Conservation (phyloP, 495 filamentous ascomycete species). For the Bombardia bombarda region DNA sequence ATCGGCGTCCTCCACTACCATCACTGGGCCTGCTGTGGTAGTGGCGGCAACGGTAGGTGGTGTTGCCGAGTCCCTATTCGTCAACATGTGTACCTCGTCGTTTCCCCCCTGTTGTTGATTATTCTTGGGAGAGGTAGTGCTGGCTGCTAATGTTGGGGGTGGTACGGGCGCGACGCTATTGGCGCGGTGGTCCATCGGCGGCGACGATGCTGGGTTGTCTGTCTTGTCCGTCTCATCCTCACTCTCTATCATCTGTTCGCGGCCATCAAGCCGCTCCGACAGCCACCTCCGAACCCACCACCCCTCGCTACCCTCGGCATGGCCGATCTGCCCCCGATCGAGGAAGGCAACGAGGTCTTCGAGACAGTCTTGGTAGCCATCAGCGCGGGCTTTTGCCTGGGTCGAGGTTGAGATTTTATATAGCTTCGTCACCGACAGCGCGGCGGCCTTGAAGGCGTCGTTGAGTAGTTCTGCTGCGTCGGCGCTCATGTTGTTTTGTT, state of each 20-base stretch:
- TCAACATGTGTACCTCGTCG: constrained; percentile 34
- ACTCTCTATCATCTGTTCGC: constrained; percentile 51
- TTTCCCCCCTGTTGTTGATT: no score
- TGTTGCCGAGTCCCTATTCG: constrained; percentile 38
- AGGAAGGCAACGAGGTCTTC: constrained; percentile 82
- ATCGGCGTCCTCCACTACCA: constrained; percentile 22
- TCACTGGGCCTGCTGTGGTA: constrained; percentile 13
- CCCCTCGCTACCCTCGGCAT: constrained; percentile 73
- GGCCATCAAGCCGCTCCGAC: constrained; percentile 64
- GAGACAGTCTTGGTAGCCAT: constrained; percentile 90
- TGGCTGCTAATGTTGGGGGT: no score
- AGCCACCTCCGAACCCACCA: constrained; percentile 80
- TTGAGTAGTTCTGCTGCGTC: constrained; percentile 73
- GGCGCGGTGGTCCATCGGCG: constrained; percentile 50
- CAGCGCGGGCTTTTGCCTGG: constrained; percentile 60
- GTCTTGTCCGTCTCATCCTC: constrained; percentile 63
- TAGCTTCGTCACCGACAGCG: constrained; percentile 89
- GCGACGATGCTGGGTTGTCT: constrained; percentile 50
- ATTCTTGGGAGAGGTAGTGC: no score
- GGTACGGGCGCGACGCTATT: constrained; percentile 30
- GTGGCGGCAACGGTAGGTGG: constrained; percentile 9
- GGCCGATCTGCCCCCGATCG: constrained; percentile 68
- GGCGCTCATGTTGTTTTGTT: constrained; percentile 19
- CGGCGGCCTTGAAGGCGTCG: constrained; percentile 86
- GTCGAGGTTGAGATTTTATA: constrained; percentile 83